Evolutionary conservation across 495 filamentous ascomycete genomes (phyloP), one percentile per base, ranked within the genome.

Genomic region (Aspergillus bertholletiae): DNA sequence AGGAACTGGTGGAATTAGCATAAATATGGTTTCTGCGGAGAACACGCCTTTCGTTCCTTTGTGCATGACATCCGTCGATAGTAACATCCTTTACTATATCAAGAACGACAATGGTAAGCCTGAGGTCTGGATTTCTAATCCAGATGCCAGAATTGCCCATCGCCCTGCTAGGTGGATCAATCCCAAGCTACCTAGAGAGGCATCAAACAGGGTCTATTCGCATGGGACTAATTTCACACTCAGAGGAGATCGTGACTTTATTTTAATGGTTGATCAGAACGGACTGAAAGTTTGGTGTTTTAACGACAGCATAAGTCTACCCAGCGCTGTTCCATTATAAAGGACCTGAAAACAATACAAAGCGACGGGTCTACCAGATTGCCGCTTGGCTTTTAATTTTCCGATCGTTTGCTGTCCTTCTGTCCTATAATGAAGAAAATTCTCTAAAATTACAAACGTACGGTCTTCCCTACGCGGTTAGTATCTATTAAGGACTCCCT

Each of bases 231-330:
- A 28, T 18, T 59, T 55, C 23, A 46, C 47, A 9, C 35, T 65
- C 17, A 49, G 34, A 20, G 64, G 64, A 1, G 64, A 67, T 49
- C 40, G 32, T 13, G 45, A 51, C 3, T 58, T 54, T 43, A 45
- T 60, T 12, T 28, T 63, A 3, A 34, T 62, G 48, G n/a, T 56
- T 2, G 52, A 62, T 49, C 39, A 51, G 18, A 57, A 12, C 22
- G 56, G 54, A 18, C 22, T 49, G 27, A 55, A 50, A 26, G 51
- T 60, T 7, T 67, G 61, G 64, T 57, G 18, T 40, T 63, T 67
- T 46, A 41, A 49, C n/a, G 54, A 46, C 45, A 48, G 22, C 5
- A 22, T 43, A 21, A 18, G 3, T 21, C 7, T 43, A 21, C 18
- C 39, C 18, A 18, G 39, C 11, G 39, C 39, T 43, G 18, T 22